Conservation (phyloP, 169 alveolate species). For the Plasmodium vivax region DNA sequence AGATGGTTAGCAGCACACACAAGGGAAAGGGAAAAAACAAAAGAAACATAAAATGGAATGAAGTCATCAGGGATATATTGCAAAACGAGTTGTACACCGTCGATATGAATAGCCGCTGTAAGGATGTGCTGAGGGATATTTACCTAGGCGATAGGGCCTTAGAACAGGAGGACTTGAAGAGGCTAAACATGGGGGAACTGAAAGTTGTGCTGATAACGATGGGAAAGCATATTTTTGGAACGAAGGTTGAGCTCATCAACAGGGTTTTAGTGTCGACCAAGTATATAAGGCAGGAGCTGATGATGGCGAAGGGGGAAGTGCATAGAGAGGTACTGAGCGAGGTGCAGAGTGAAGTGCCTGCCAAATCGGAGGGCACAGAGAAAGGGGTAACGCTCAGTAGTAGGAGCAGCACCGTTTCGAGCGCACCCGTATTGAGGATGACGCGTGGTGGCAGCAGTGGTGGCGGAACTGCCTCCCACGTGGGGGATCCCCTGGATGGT, state of each 20-base stretch:
- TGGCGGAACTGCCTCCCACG: not conserved
- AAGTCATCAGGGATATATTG: conserved; percentile 16
- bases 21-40: conserved; percentile 26
- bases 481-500: not conserved
- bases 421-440: not conserved
- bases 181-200: conserved; percentile 59
- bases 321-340: not conserved
- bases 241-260: conserved; percentile 55
- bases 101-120: conserved; percentile 60
- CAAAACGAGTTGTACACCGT: conserved; percentile 16
- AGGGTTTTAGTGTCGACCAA: conserved; percentile 58
- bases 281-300: conserved; percentile 52
- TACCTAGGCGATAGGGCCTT: conserved; percentile 14
- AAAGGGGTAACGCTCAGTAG: conserved; percentile 9
- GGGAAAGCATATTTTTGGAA: conserved; percentile 74
- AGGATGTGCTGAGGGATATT: conserved; percentile 19
- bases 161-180: conserved; percentile 20
- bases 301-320: not conserved
- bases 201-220: conserved; percentile 57
- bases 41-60: conserved; percentile 31
- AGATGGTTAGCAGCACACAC: not conserved
- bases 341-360: not conserved
- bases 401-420: conserved; percentile 9
- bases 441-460: not conserved
- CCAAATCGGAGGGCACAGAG: not conserved